phyloP scores from a whole-genome alignment of 139 green algal species.

The Auxenochlorella pyrenoidosa region DNA sequence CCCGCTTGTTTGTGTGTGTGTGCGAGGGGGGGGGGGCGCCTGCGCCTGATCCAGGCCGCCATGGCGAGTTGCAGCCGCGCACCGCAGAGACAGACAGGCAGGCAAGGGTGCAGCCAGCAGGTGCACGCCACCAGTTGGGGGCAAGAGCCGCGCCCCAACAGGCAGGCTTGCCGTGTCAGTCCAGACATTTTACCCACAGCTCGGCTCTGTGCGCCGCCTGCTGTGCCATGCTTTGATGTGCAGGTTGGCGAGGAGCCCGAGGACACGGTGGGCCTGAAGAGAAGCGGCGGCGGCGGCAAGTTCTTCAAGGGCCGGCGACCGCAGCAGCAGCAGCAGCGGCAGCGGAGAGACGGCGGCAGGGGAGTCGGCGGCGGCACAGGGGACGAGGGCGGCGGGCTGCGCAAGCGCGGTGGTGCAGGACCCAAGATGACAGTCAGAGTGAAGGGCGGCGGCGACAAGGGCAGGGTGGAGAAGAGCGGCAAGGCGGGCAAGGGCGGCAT shows the following conservation, averaged over 20 bases:
- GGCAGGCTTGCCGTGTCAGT: neutral
- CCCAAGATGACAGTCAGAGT: neutral
- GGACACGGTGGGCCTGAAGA: slow-evolving; percentile 54
- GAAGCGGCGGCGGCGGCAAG: neutral
- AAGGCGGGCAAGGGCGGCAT: too few species aligned
- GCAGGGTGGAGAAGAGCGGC: too few species aligned
- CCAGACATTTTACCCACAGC: too few species aligned
- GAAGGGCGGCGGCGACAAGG: neutral
- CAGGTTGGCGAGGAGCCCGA: slow-evolving; percentile 69
- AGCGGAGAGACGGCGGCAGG: neutral
- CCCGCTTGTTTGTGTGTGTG: neutral
- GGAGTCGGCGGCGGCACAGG: neutral
- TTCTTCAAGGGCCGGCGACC: neutral
- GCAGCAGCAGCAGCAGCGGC: neutral
- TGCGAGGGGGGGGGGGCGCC: neutral
- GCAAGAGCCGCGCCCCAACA: too few species aligned
- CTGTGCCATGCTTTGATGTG: neutral
- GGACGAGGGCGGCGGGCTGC: neutral
- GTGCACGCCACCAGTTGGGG: too few species aligned
- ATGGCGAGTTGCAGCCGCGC: too few species aligned
- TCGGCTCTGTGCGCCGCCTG: too few species aligned
- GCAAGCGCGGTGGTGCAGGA: neutral
- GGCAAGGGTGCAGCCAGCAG: too few species aligned
- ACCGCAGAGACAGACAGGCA: too few species aligned
- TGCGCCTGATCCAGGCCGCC: too few species aligned